phyloP scores from a whole-genome alignment of 139 green algal species.

The Tetradesmus obliquus region DNA sequence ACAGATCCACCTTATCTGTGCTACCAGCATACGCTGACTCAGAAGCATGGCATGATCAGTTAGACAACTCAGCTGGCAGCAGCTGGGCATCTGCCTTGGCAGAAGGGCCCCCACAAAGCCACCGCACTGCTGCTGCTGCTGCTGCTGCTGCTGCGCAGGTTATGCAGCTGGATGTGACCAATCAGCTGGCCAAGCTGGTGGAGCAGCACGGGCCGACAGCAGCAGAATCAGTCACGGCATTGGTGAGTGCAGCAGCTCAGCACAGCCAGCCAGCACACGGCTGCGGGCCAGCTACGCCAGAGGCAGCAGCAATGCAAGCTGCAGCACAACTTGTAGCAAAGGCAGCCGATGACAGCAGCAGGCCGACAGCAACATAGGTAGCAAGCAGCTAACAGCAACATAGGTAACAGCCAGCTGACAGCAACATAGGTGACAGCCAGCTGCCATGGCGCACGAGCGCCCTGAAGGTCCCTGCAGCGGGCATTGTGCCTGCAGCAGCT shows the following conservation, averaged over 20 bases:
- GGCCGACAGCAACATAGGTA: not conserved
- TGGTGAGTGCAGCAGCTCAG: not conserved
- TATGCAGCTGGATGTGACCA: not conserved
- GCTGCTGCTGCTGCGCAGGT: not conserved
- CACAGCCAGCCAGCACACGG: not conserved
- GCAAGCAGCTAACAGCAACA: not conserved
- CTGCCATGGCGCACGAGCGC: not conserved
- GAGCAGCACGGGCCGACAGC: constrained; percentile 40
- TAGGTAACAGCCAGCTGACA: not conserved
- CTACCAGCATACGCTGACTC: no score
- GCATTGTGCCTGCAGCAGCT: no score
- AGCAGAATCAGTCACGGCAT: not conserved
- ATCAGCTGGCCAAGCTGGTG: constrained; percentile 34
- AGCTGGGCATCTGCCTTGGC: no score
- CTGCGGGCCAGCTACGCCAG: not conserved
- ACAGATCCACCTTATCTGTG: no score
- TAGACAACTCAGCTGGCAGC: no score
- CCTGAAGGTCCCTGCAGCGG: not conserved
- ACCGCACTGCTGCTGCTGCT: not conserved
- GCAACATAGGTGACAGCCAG: not conserved
- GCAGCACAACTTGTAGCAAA: not conserved
- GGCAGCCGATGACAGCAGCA: no score
- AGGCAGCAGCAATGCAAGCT: not conserved
- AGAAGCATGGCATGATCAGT: no score
- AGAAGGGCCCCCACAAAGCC: no score